These are phyloP conservation scores for Kockovaella imperatae DNA, from an alignment of 768 basidiomycete genomes.

Conservation along the genomic window DNA sequence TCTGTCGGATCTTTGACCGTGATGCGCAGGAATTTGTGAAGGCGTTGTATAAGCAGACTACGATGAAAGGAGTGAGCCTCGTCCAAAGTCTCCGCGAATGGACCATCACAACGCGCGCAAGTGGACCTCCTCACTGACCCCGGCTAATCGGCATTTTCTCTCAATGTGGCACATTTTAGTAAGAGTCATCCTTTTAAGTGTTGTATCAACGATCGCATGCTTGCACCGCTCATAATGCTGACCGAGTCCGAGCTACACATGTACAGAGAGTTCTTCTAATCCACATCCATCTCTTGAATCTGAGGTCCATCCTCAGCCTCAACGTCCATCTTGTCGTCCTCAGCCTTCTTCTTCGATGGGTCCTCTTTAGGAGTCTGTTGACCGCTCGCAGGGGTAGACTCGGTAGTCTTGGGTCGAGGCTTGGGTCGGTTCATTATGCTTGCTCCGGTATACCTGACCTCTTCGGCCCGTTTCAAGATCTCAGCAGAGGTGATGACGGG, in stretches of 20 bases:
- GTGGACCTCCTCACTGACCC: too few relatives aligned
- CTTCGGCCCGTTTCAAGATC: constrained; percentile 84
- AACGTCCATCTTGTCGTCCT: constrained; percentile 43
- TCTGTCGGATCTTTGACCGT: too few relatives aligned
- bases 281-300: constrained; percentile 46
- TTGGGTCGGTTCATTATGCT: constrained; percentile 88
- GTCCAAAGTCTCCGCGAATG: too few relatives aligned
- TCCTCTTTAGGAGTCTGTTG: constrained; percentile 36
- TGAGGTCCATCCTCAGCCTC: constrained; percentile 24
- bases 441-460: constrained; percentile 77
- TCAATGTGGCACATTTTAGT: too few relatives aligned
- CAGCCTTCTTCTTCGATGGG: constrained; percentile 30
- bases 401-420: constrained; percentile 62
- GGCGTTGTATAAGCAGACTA: too few relatives aligned
- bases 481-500: constrained; percentile 73
- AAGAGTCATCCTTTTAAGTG: too few relatives aligned
- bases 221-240: neutral
- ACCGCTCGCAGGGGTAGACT: constrained; percentile 16
- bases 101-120: too few relatives aligned
- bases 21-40: too few relatives aligned
- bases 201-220: too few relatives aligned
- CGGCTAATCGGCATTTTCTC: too few relatives aligned
- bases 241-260: too few relatives aligned
- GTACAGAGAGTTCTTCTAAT: constrained; percentile 19
- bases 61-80: too few relatives aligned